Evolutionary conservation across 2,329 filamentous ascomycete genomes (phyloP).

Genomic region (Colletotrichum musicola): DNA sequence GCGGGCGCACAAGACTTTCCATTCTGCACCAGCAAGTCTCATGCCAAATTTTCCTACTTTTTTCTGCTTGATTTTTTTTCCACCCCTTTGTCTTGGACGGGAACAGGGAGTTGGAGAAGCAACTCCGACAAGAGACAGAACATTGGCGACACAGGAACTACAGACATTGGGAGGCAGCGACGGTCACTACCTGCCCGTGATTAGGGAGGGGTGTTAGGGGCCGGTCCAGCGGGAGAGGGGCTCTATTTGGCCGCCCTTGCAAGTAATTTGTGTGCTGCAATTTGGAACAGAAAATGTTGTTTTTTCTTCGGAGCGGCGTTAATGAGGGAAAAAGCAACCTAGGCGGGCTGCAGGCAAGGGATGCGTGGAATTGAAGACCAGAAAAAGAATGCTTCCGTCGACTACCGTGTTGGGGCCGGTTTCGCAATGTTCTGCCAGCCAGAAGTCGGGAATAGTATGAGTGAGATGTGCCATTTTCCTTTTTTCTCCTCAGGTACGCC

Average conservation of each 20-base stretch:
- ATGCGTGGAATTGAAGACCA: slow-evolving; percentile 8
- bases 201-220: not conserved
- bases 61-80: slow-evolving; percentile 10
- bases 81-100: not conserved
- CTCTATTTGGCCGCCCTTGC: slow-evolving; percentile 19
- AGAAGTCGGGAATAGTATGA: slow-evolving; percentile 4
- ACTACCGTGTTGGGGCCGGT: slow-evolving; percentile 4
- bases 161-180: slow-evolving; percentile 15
- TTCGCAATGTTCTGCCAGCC: not conserved
- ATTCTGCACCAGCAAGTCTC: slow-evolving; percentile 11
- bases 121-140: slow-evolving; percentile 35
- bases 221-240: not conserved
- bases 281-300: slow-evolving; percentile 12
- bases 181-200: slow-evolving; percentile 3
- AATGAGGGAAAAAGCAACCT: slow-evolving; percentile 32
- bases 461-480: slow-evolving; percentile 6
- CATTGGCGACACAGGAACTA: slow-evolving; percentile 33
- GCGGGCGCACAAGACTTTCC: slow-evolving; percentile 1
- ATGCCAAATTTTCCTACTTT: slow-evolving; percentile 17
- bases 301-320: slow-evolving; percentile 23
- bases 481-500: not conserved
- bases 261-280: slow-evolving; percentile 29
- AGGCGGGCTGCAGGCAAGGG: slow-evolving; percentile 9
- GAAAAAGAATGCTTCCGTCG: slow-evolving; percentile 13
- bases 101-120: slow-evolving; percentile 32